Evolutionary conservation across 1,139 yeast species (phyloP).

Genomic region (Lizanozyma gosingica): DNA sequence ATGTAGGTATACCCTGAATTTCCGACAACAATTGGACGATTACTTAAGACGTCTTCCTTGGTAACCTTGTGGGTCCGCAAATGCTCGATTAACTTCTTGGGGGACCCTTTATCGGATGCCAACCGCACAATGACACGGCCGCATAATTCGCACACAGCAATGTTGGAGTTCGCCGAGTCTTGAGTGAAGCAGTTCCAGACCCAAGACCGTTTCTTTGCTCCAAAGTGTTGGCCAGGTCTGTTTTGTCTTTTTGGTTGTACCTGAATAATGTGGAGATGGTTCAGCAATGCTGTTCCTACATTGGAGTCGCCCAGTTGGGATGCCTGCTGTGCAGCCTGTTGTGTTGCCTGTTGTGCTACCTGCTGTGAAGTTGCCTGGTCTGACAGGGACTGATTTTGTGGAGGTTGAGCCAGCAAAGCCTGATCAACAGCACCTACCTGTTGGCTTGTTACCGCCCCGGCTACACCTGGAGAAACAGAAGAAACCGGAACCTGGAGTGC

Average conservation of each 20-base stretch:
- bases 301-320: background rate
- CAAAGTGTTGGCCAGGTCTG: constrained; percentile 45
- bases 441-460: too few relatives aligned
- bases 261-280: background rate
- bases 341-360: background rate
- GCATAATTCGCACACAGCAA: constrained; percentile 49
- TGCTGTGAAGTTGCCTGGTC: background rate
- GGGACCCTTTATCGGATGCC: constrained; percentile 49
- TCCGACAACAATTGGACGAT: constrained; percentile 13
- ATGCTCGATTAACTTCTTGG: constrained; percentile 51
- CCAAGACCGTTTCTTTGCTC: constrained; percentile 54
- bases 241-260: constrained; percentile 12
- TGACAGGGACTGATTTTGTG: background rate
- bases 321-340: too few relatives aligned
- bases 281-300: background rate
- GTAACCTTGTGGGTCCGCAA: constrained; percentile 45
- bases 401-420: too few relatives aligned
- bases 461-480: too few relatives aligned
- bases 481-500: too few relatives aligned
- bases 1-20: background rate
- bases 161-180: constrained; percentile 36
- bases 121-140: constrained; percentile 40
- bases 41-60: constrained; percentile 25
- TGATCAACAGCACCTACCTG: too few relatives aligned
- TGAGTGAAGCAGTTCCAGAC: constrained; percentile 57